Evolutionary conservation across 2,329 filamentous ascomycete genomes (phyloP).

Genomic region (Taxawa tesnikishii): DNA sequence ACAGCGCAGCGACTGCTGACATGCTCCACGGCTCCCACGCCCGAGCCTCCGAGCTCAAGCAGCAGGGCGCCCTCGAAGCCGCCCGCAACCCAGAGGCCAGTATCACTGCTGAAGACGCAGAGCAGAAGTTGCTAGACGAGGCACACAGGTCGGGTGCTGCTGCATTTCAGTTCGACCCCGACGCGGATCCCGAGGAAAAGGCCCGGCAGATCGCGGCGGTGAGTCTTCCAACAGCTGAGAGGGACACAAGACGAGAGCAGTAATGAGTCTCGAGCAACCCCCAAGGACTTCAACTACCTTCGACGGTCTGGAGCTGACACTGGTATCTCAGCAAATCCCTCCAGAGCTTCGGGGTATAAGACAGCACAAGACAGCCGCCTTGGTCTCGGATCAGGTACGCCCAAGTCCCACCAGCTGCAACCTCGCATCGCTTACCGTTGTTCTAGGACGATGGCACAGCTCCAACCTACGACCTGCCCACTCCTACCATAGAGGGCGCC

Average conservation of each 20-base stretch:
- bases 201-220: slow-evolving; percentile 66
- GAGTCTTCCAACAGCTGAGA: too few relatives aligned
- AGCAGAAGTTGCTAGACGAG: slow-evolving; percentile 63
- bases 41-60: slow-evolving; percentile 54
- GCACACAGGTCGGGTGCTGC: slow-evolving; percentile 66
- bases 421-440: slow-evolving; percentile 1
- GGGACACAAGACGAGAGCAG: too few relatives aligned
- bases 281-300: too few relatives aligned
- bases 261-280: too few relatives aligned
- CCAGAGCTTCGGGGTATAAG: slow-evolving; percentile 50
- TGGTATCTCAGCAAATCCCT: slow-evolving; percentile 43
- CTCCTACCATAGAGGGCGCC: slow-evolving; percentile 58
- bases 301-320: too few relatives aligned
- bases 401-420: not conserved
- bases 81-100: slow-evolving; percentile 57
- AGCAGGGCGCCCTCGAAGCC: slow-evolving; percentile 67
- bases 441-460: slow-evolving; percentile 54
- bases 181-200: slow-evolving; percentile 77
- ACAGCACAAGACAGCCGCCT: slow-evolving; percentile 51
- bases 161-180: slow-evolving; percentile 76
- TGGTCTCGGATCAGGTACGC: slow-evolving; percentile 62
- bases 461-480: slow-evolving; percentile 64
- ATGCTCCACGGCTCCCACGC: slow-evolving; percentile 18
- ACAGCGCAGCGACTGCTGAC: too few relatives aligned
- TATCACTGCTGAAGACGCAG: slow-evolving; percentile 57